Base-by-base conservation (phyloP, 2,329 filamentous ascomycete genomes). In the Cytospora piceicola region DNA sequence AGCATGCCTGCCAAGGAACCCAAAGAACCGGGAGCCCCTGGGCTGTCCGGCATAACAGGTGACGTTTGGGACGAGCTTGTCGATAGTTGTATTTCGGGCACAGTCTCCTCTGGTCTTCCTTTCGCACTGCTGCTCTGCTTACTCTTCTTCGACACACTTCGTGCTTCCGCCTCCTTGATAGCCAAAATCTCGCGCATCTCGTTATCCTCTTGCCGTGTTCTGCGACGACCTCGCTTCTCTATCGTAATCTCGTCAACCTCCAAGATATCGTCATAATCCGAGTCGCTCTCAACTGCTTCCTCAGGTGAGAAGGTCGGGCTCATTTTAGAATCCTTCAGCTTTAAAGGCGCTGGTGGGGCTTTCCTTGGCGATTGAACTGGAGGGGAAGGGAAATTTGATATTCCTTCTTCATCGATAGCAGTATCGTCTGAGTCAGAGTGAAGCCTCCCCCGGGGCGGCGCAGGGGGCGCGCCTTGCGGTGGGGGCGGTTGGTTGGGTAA, bases 161-260 rank as follows among this genome's bases (percentile, higher is more conserved):
- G 85, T 32, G 85, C 82, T 72, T 92, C 89, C 15, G 89, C 86
- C 71, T 93, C 88, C 72, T 88, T 84, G 56, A 85, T 75, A 1
- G 85, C 87, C n/a, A 88, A 76, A 17, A 87, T 81, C 73, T 94
- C 92, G 57, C 94, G 87, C 63, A 92, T 86, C 63, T 84, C 84
- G 70, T 97, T 93, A 72, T 97, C 94, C 68, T 97, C 92, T 75
- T 94, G 93, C 61, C 94, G 86, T 3, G 93, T 97, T 76, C 90
- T 92, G 71, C 92, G 85, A 66, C 93, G 86, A 11, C 93, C 94
- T 68, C 94, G 85, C 61, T 87, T 80, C 15, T 85, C 81, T 42
- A 84, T 78, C 0, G 84, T 80, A 58, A 89, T 80, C 69, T 90
- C 88, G 54, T 89, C 84, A 4, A 90, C 87, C 68, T 92, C 89